These are phyloP conservation scores for Argentina anserina DNA, from an alignment of 306 rosid genomes.

Conservation along the genomic window DNA sequence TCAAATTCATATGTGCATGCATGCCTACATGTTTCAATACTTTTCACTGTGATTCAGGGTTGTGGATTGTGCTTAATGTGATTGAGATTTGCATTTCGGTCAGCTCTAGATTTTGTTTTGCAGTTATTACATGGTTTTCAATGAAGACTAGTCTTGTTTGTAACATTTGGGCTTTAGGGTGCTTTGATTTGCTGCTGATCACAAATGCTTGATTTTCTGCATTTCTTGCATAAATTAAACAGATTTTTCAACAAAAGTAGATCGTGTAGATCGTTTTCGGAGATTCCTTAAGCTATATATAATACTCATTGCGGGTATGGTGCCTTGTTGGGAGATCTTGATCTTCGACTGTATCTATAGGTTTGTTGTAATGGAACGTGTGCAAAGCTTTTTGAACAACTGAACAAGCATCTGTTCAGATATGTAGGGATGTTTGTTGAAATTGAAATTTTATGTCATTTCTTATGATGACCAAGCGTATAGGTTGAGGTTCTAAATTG, in stretches of 20 bases:
- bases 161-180: not conserved
- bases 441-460: not conserved
- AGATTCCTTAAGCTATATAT: not conserved
- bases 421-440: not conserved
- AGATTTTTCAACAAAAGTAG: not conserved
- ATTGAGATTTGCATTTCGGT: slow-evolving; percentile 8
- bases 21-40: not conserved
- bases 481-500: not conserved
- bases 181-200: not conserved
- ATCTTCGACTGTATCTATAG: not conserved
- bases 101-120: not conserved
- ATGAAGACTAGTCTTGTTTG: not conserved
- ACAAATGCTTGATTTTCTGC: not conserved
- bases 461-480: not conserved
- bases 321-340: not conserved
- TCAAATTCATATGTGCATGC: not conserved
- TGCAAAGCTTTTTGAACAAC: not conserved
- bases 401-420: not conserved
- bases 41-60: not conserved
- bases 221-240: not conserved
- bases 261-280: not conserved
- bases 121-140: not conserved
- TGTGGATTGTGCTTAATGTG: not conserved
- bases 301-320: not conserved
- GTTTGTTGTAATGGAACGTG: not conserved